A percentile compares a stretch with the other conserved stretches of the same genome.
These are phyloP conservation scores for Gomphus bonarii DNA, from an alignment of 1,284 basidiomycete species.

Conservation along the genomic window DNA sequence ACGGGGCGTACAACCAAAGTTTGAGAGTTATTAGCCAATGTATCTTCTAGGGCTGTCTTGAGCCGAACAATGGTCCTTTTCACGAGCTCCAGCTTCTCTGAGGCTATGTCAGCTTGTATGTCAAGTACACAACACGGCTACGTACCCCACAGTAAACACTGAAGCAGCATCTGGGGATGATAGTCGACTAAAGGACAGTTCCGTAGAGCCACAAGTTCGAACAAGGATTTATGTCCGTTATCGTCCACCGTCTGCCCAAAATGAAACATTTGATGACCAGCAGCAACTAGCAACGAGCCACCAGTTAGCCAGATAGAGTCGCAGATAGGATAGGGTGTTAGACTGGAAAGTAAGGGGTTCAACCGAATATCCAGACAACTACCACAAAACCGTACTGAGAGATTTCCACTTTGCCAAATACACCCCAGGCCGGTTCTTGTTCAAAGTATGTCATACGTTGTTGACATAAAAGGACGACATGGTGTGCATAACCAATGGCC, in stretches of 20 bases:
- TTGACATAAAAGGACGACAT: slow-evolving; percentile 76
- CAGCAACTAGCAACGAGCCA: slow-evolving; percentile 66
- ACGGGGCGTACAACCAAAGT: slow-evolving; percentile 25
- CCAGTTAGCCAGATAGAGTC: slow-evolving; percentile 84
- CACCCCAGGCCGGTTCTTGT: slow-evolving; percentile 68
- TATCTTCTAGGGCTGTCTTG: slow-evolving; percentile 27
- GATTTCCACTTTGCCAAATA: slow-evolving; percentile 64
- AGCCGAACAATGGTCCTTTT: slow-evolving; percentile 72
- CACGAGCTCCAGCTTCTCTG: slow-evolving; percentile 76
- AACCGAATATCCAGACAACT: background rate
- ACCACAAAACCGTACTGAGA: slow-evolving; percentile 36
- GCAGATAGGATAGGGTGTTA: slow-evolving; percentile 66
- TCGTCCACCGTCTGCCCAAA: slow-evolving; percentile 33
- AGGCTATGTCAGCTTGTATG: background rate
- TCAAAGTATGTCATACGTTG: slow-evolving; percentile 86
- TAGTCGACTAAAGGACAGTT: slow-evolving; percentile 84
- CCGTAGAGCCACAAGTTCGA: slow-evolving; percentile 70
- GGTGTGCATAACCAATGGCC: slow-evolving; percentile 73
- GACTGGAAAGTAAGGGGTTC: slow-evolving; percentile 29
- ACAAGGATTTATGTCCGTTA: slow-evolving; percentile 39
- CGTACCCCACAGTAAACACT: slow-evolving; percentile 84
- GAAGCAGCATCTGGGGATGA: slow-evolving; percentile 86
- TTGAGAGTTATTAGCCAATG: slow-evolving; percentile 15
- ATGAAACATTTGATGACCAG: slow-evolving; percentile 71
- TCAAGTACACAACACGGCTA: slow-evolving; percentile 1